phyloP scores from a whole-genome alignment of 805 yeast genomes.

The Pichia nakasei region DNA sequence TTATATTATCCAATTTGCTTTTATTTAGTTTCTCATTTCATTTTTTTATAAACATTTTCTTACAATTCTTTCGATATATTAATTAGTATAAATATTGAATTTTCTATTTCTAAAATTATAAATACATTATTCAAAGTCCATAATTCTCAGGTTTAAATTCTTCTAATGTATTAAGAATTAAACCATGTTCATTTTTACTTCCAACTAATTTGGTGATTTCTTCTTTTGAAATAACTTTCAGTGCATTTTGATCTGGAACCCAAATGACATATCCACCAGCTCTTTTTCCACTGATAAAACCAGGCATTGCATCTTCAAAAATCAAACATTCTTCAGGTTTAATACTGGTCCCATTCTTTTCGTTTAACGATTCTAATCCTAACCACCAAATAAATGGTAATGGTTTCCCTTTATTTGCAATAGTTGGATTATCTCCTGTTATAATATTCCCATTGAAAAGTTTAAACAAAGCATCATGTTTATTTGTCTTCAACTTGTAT shows the following conservation, averaged over 20 bases:
- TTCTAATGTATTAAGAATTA: conserved; percentile 40
- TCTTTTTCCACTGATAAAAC: conserved; percentile 73
- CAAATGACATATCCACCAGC: conserved; percentile 86
- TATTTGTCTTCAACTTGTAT: conserved; percentile 64
- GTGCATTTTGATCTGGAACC: conserved; percentile 83
- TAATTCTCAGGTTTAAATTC: conserved; percentile 44
- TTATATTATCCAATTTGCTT: neutral
- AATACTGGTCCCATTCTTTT: conserved; percentile 38
- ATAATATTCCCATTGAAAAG: conserved; percentile 58
- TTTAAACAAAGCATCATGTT: conserved; percentile 49
- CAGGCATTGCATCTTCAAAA: conserved; percentile 94
- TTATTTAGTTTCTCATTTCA: neutral
- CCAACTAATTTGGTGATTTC: conserved; percentile 39
- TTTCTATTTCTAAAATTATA: no score
- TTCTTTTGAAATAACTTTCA: conserved; percentile 42
- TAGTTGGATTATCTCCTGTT: conserved; percentile 82
- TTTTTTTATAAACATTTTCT: neutral
- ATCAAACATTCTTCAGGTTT: conserved; percentile 73
- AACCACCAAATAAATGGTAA: conserved; percentile 86
- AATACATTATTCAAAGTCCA: conserved; percentile 25
- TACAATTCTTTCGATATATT: no score
- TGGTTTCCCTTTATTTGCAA: conserved; percentile 88
- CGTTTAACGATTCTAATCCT: conserved; percentile 66
- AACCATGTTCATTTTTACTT: conserved; percentile 38
- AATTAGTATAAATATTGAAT: no score